phyloP scores from a whole-genome alignment of 2,329 filamentous ascomycete species.

The Cordyceps farinosa region DNA sequence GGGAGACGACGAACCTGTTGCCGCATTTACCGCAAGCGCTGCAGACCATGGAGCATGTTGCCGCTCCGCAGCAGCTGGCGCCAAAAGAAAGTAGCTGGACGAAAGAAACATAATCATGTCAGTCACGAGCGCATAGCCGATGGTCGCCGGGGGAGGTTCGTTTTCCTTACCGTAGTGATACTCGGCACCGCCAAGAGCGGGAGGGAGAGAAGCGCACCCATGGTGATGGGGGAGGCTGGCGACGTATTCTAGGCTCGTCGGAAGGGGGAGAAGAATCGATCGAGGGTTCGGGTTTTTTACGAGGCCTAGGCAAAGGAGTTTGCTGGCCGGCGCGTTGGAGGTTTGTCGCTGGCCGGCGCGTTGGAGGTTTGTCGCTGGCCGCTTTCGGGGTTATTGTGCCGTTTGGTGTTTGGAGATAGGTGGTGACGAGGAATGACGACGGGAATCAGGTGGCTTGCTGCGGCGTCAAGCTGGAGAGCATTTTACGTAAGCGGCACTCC shows the following conservation, averaged over 20 bases:
- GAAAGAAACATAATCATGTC: conserved; percentile 13
- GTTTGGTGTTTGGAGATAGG: conserved; percentile 6
- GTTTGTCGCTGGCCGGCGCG: background rate
- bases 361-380: background rate
- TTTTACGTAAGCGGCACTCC: conserved; percentile 3
- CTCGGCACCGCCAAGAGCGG: conserved; percentile 87
- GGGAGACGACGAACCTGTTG: conserved; percentile 63
- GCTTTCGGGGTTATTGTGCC: background rate
- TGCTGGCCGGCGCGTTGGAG: background rate
- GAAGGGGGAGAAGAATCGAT: background rate
- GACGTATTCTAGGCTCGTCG: background rate
- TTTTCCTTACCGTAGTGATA: conserved; percentile 69
- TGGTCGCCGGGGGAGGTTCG: background rate
- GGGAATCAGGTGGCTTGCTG: conserved; percentile 3
- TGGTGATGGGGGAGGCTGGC: conserved; percentile 36
- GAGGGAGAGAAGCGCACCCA: conserved; percentile 89
- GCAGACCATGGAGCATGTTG: conserved; percentile 93
- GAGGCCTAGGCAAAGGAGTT: too few species aligned
- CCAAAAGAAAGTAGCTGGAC: conserved; percentile 68
- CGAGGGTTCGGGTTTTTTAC: background rate
- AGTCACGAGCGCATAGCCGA: background rate
- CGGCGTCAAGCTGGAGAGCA: too few species aligned
- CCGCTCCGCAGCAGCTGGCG: conserved; percentile 92
- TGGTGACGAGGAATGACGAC: conserved; percentile 13
- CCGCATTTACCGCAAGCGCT: conserved; percentile 95